Conservation (phyloP, 495 filamentous ascomycete genomes). For the Lentithecium fluviatile region DNA sequence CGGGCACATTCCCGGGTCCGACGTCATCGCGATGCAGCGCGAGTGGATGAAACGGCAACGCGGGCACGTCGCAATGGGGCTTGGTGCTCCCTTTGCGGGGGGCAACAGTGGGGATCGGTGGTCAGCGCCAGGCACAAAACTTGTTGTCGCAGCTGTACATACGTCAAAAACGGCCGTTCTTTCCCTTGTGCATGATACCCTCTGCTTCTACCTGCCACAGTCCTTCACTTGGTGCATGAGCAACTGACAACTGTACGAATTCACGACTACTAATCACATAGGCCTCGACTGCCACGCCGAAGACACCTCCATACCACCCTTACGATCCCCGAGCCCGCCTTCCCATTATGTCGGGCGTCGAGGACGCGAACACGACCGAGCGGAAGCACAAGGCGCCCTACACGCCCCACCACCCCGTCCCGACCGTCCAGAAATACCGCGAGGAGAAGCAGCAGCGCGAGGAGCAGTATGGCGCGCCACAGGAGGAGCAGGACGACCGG, state of each 20-base stretch:
- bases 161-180: slow-evolving; percentile 18
- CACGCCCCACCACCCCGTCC: slow-evolving; percentile 57
- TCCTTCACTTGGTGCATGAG: not conserved
- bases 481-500: slow-evolving; percentile 25
- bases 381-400: slow-evolving; percentile 54
- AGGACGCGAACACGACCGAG: slow-evolving; percentile 49
- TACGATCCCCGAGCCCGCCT: not conserved
- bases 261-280: not conserved
- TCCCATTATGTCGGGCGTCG: slow-evolving; percentile 42
- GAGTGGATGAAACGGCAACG: too few species aligned
- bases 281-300: not conserved
- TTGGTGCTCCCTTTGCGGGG: not conserved
- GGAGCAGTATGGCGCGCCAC: slow-evolving; percentile 33
- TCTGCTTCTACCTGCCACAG: not conserved
- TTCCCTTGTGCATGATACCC: not conserved
- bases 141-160: slow-evolving; percentile 21
- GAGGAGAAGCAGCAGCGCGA: slow-evolving; percentile 54
- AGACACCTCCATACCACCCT: not conserved
- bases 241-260: not conserved
- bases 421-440: slow-evolving; percentile 62
- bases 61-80: not conserved
- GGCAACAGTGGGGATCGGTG: slow-evolving; percentile 1
- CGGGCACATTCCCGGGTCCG: too few species aligned
- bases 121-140: slow-evolving; percentile 16
- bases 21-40: too few species aligned